Percentiles rank a stretch among this genome's conserved stretches.
phyloP scores from a whole-genome alignment of 2,329 filamentous ascomycete genomes.

The Drechslera avenae region DNA sequence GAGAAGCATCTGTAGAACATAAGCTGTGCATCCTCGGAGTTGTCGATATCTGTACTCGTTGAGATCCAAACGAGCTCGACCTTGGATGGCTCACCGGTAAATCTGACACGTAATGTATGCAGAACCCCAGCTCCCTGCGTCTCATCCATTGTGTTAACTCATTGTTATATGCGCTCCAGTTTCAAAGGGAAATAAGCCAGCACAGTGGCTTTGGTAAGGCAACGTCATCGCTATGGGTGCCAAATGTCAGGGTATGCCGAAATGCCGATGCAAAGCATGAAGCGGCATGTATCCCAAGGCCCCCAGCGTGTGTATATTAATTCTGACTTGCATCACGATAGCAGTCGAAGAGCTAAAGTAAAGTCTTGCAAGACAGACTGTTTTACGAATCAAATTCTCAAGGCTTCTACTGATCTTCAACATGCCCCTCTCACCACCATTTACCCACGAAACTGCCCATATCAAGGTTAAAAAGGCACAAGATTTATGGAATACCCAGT shows the following conservation, averaged over 20 bases:
- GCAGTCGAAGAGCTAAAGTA: neutral
- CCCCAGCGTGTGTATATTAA: no score
- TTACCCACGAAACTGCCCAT: slow-evolving; percentile 72
- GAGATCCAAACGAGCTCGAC: no score
- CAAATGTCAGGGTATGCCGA: slow-evolving; percentile 6
- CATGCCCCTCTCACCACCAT: slow-evolving; percentile 67
- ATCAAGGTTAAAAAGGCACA: slow-evolving; percentile 85
- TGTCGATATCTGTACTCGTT: no score
- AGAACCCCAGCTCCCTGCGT: no score
- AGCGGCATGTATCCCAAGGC: neutral
- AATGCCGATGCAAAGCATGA: slow-evolving; percentile 8
- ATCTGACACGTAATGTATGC: no score
- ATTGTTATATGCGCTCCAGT: no score
- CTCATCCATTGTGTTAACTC: no score
- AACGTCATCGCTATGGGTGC: neutral
- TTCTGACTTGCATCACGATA: neutral
- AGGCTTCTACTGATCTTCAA: neutral
- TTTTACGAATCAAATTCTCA: neutral
- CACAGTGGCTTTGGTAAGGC: neutral
- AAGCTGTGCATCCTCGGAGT: no score
- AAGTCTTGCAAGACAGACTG: neutral
- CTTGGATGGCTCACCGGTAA: no score
- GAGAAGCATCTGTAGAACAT: no score
- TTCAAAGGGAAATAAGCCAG: neutral
- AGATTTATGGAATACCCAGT: slow-evolving; percentile 81